Evolutionary conservation across 2,329 filamentous ascomycete species (phyloP), one percentile per base, ranked within the genome.

Genomic region (Penicillium sp.): DNA sequence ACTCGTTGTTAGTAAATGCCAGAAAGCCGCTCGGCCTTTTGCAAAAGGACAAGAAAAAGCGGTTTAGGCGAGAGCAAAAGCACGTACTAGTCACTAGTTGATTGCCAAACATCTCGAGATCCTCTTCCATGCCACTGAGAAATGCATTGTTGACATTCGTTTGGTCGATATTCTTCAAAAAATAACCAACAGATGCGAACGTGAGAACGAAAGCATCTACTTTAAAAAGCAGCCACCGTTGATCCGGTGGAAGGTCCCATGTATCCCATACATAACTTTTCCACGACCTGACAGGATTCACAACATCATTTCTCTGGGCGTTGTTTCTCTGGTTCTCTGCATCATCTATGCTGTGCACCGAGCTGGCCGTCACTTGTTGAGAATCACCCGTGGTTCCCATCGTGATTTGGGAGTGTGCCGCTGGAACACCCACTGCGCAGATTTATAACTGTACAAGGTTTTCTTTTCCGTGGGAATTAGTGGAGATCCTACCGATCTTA

Each of bases 111-210:
- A 75, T 72, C n/a, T 65, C 57, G 23, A 75, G 56, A 33, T 75
- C 73, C 47, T 74, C 72, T 37, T 73, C 67, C 72, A 75, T 75
- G 15, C 73, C 72, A 38, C 69, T 70, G 23, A 74, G 70, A 56
- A 73, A 75, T 35, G 77, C 76, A 66, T 79, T 79, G 27, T 73
- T 75, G 47, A 79, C 62, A 45, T 79, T 79, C 6, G 69, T 71
- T 33, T 76, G 73, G 45, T 79, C 77, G 1, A 80, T 65, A 54
- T 73, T 68, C 21, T 68, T 68, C 48, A 71, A 47, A 46, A 72
- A 71, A 41, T 71, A 71, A 0, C 69, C 68, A 27, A 72, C 57
- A 9, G 66, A 71, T 9, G 68, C 62, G 43, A 67, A 68, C 1
- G 64, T 69, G 9, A 72, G 62, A 5, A 71, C 63, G 41, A 66